phyloP scores from a whole-genome alignment of 305 asterid species.

The Coffea humblotiana region DNA sequence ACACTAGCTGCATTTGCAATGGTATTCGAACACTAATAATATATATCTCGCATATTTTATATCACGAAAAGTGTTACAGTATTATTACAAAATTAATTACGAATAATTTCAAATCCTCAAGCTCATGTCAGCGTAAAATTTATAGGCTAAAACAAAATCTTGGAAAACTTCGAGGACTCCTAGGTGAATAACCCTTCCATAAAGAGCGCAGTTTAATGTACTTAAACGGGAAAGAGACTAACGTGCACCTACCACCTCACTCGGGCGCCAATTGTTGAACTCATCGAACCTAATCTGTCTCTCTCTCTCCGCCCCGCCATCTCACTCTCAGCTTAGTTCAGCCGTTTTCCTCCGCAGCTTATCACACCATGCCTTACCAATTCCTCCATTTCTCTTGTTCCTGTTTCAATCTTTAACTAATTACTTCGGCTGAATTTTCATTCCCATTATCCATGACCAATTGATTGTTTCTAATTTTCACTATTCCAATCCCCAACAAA shows the following conservation, averaged over 20 bases:
- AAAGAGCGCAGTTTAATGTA: too few species aligned
- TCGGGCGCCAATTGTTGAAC: slow-evolving; percentile 16
- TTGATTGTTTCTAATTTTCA: not conserved
- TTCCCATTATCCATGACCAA: not conserved
- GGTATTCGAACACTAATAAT: too few species aligned
- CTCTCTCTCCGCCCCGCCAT: not conserved
- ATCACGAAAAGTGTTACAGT: too few species aligned
- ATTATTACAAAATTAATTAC: too few species aligned
- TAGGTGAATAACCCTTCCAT: not conserved
- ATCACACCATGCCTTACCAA: not conserved
- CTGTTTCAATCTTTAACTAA: not conserved
- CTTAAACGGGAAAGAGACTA: too few species aligned
- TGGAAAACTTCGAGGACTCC: not conserved
- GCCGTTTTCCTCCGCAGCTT: not conserved
- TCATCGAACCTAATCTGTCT: slow-evolving; percentile 15
- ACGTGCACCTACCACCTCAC: not conserved
- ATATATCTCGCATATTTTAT: too few species aligned
- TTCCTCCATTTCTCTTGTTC: not conserved
- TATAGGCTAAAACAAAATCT: not conserved
- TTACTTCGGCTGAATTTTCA: not conserved
- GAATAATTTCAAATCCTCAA: too few species aligned
- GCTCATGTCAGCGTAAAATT: not conserved
- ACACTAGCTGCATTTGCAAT: too few species aligned
- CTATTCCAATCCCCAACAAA: not conserved
- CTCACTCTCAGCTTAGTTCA: not conserved